Evolutionary conservation across 148 eudicot species (phyloP).

Genomic region (Dysphania ambrosioides): DNA sequence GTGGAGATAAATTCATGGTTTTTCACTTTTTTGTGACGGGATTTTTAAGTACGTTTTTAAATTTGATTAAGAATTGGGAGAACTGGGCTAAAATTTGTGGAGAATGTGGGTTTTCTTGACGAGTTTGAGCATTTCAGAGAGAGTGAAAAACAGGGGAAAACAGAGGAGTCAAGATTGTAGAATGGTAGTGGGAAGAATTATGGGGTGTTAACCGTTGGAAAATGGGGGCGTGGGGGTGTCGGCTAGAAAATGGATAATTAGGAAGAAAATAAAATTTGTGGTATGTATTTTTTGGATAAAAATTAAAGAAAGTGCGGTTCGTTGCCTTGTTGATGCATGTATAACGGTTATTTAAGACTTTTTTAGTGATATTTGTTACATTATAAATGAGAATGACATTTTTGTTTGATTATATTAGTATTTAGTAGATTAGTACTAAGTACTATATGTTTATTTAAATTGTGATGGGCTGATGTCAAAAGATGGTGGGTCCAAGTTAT

Average conservation of each 20-base stretch:
- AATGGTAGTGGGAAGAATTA: slow-evolving; percentile 12
- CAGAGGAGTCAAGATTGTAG: neutral
- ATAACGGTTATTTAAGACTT: slow-evolving; percentile 27
- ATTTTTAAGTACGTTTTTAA: slow-evolving; percentile 11
- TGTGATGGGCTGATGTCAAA: neutral
- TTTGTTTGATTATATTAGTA: slow-evolving; percentile 4
- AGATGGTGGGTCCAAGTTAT: neutral
- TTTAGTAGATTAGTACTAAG: neutral
- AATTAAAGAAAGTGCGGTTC: neutral
- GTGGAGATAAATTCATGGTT: slow-evolving; percentile 35
- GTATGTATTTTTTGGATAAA: neutral
- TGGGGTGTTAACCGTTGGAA: slow-evolving; percentile 59
- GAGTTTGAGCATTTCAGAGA: slow-evolving; percentile 15
- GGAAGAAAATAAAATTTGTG: too few species aligned
- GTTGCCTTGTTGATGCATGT: neutral
- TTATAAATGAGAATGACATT: neutral
- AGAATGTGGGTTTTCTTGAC: slow-evolving; percentile 17
- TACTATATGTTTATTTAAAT: neutral
- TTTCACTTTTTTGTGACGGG: neutral
- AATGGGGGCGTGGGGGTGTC: slow-evolving; percentile 50
- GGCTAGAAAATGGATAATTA: neutral
- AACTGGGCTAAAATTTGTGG: slow-evolving; percentile 15
- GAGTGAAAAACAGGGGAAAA: slow-evolving; percentile 15
- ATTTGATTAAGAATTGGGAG: slow-evolving; percentile 15
- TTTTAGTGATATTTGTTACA: slow-evolving; percentile 2